A percentile compares a stretch with the other conserved stretches of the same genome.
Conservation (phyloP, 768 basidiomycete species). For the Podaxis rugospora region DNA sequence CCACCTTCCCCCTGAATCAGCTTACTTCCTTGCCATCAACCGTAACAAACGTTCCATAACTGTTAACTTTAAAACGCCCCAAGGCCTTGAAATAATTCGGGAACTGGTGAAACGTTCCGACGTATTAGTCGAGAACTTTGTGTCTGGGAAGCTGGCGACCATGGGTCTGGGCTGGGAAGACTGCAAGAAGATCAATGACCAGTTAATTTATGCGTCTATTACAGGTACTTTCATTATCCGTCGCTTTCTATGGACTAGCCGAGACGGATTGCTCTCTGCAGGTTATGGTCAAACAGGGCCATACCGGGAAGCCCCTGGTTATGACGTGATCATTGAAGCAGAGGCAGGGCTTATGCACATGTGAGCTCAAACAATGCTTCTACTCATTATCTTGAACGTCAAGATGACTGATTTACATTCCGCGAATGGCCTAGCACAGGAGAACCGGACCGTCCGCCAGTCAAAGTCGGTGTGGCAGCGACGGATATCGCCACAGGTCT, state of each 20-base stretch:
- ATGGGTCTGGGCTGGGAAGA: slow-evolving; percentile 87
- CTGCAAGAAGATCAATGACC: slow-evolving; percentile 70
- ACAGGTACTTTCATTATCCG: slow-evolving; percentile 52
- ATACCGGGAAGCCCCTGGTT: slow-evolving; percentile 77
- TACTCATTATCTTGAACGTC: not conserved
- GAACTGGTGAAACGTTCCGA: slow-evolving; percentile 73
- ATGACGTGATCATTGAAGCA: slow-evolving; percentile 83
- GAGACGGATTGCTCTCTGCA: slow-evolving; percentile 9
- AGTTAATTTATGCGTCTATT: slow-evolving; percentile 84
- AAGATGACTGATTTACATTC: not conserved
- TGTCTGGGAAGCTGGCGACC: slow-evolving; percentile 78
- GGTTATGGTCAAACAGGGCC: slow-evolving; percentile 79
- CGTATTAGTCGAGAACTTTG: slow-evolving; percentile 86
- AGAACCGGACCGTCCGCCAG: slow-evolving; percentile 79
- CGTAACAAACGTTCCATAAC: slow-evolving; percentile 88
- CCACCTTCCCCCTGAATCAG: slow-evolving; percentile 83
- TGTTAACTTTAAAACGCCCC: slow-evolving; percentile 77
- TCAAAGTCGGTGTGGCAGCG: slow-evolving; percentile 93
- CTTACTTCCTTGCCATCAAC: slow-evolving; percentile 88
- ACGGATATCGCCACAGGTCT: slow-evolving; percentile 88
- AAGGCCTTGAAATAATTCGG: slow-evolving; percentile 72
- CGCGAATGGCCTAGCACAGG: slow-evolving; percentile 57
- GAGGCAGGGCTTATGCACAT: slow-evolving; percentile 96
- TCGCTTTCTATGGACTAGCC: not conserved
- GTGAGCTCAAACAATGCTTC: slow-evolving; percentile 34